Conservation (phyloP, 768 basidiomycete species). For the Boletus pseudopeckii region DNA sequence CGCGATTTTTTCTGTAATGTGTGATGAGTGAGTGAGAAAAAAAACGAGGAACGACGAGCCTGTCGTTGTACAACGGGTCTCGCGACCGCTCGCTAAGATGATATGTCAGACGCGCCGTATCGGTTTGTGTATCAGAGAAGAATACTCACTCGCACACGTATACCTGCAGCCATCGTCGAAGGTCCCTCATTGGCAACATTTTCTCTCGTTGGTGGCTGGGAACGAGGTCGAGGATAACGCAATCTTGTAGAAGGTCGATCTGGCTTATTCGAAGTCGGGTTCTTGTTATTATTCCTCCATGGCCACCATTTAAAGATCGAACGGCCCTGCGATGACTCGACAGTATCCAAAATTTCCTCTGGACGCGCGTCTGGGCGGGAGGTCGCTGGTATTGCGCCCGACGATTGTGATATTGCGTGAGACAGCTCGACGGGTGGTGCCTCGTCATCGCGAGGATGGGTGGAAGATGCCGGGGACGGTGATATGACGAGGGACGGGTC, state of each 20-base stretch:
- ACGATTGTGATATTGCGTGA: too few relatives aligned
- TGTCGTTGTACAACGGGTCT: neutral
- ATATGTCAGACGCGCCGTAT: neutral
- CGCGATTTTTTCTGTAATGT: neutral
- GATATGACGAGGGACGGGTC: too few relatives aligned
- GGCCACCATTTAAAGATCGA: neutral
- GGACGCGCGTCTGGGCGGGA: neutral
- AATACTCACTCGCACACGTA: neutral
- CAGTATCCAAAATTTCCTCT: neutral
- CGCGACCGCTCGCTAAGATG: neutral
- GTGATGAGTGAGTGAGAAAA: neutral
- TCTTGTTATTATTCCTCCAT: neutral
- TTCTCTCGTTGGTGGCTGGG: neutral
- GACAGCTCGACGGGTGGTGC: too few relatives aligned
- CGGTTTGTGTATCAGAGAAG: neutral
- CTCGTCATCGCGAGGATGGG: neutral
- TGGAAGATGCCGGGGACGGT: neutral
- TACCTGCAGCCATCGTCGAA: neutral
- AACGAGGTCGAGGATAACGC: neutral
- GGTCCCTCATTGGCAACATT: neutral
- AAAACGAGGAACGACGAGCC: neutral
- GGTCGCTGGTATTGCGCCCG: too few relatives aligned
- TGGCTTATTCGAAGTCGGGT: neutral
- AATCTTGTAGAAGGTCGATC: neutral
- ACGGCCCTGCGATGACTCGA: neutral